Conservation (phyloP, 2,329 filamentous ascomycete genomes). For the Ascochyta lentis region DNA sequence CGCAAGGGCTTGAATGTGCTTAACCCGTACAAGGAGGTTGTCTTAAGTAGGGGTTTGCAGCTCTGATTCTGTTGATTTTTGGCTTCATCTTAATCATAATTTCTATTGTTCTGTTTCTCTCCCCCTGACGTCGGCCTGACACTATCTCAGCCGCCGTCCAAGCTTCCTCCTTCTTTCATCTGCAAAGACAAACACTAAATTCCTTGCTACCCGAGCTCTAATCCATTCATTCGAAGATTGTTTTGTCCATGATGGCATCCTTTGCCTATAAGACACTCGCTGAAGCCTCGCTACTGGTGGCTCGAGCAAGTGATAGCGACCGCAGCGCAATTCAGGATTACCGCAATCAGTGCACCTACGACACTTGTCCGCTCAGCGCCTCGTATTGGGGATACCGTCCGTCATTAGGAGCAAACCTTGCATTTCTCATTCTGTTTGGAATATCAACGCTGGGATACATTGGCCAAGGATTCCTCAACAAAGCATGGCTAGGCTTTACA, state of each 20-base stretch:
- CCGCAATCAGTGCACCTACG: constrained; percentile 5
- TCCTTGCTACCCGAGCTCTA: not conserved
- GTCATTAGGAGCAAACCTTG: constrained; percentile 49
- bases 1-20: constrained; percentile 5
- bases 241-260: not conserved
- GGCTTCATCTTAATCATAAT: not conserved
- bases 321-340: constrained; percentile 5
- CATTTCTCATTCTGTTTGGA: constrained; percentile 54
- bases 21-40: constrained; percentile 3
- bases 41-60: not conserved
- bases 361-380: constrained; percentile 16
- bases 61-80: not conserved
- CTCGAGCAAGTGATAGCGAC: constrained; percentile 10
- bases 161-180: not conserved
- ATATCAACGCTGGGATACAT: constrained; percentile 50
- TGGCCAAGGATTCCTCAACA: constrained; percentile 46
- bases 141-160: not conserved
- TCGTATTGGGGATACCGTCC: constrained; percentile 56
- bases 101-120: not conserved
- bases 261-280: not conserved
- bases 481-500: constrained; percentile 52
- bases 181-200: not conserved
- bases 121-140: not conserved
- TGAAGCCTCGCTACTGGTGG: constrained; percentile 3
- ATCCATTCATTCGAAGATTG: not conserved